Evolutionary conservation across 1,284 basidiomycete genomes (phyloP), one percentile per base, ranked within the genome.

Genomic region (Ganoderma resinaceum): DNA sequence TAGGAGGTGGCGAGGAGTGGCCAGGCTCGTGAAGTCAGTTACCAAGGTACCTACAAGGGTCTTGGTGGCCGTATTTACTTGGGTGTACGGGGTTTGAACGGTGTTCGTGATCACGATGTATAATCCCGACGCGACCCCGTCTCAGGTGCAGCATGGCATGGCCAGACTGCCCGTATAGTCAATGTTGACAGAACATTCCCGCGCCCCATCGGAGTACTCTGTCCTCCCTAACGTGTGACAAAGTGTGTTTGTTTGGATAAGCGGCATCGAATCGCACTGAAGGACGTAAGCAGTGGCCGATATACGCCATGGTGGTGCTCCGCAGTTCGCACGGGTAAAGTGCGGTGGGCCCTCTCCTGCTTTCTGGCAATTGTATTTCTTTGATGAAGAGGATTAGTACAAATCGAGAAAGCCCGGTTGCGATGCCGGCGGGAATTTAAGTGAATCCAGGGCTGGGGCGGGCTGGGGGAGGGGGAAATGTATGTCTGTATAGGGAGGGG

Each of bases 341-440:
- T 73, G 6, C 68, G 69, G 9, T 77, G 76, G 76, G 46, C 46
- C 23, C n/a, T 23, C 43, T 46, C 8, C 7, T 49, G 43, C 16
- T 11, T 46, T 23, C 2, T 79, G 76, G 77, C 38, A 55, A 55
- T 26, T 26, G 11, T 38, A 55, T 8, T 59, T 53, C 2, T 66
- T 67, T 16, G 42, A 65, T 5, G 65, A 74, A 20, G 29, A 55
- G 31, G 26, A 16, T 23, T 18, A 23, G 52, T 33, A 55, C 52
- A 33, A 55, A 55, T 16, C 18, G 52, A 33, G 52, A 55, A 26
- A 49, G 46, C 9, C 23, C 23, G 46, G 46, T 49, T 49, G 46
- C 23, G 46, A 49, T 49, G 46, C 23, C 20, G 23, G 46, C 9
- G 46, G 46, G 46, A 26, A 33, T 55, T 55, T 33, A 33, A 55